Evolutionary conservation across 2,329 filamentous ascomycete genomes (phyloP).

Genomic region (Colletotrichum orchidophilum): DNA sequence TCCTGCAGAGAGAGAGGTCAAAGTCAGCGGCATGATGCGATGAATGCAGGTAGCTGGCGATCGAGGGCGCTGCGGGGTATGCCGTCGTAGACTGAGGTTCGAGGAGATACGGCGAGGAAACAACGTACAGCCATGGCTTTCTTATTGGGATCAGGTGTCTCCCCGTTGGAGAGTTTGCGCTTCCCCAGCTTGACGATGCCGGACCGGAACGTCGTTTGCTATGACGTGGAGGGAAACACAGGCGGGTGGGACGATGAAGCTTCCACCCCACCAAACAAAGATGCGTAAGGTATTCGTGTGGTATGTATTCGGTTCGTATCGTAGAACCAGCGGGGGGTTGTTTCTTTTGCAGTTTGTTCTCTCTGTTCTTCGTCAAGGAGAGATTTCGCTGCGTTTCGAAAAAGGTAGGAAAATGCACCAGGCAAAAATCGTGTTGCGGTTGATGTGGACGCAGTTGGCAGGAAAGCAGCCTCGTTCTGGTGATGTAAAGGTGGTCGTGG

Average conservation of each 20-base stretch:
- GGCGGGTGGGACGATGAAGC: constrained; percentile 39
- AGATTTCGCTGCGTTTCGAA: constrained; percentile 32
- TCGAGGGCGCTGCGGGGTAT: constrained; percentile 11
- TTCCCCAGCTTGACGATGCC: constrained; percentile 67
- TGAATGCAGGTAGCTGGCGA: neutral
- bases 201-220: constrained; percentile 9
- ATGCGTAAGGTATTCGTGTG: constrained; percentile 21
- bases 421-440: constrained; percentile 22
- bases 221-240: constrained; percentile 35
- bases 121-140: constrained; percentile 68
- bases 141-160: constrained; percentile 65
- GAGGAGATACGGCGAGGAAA: constrained; percentile 33
- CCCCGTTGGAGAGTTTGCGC: constrained; percentile 72
- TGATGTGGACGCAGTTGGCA: constrained; percentile 14
- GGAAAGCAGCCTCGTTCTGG: constrained; percentile 24
- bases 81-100: neutral
- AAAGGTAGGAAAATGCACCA: constrained; percentile 14
- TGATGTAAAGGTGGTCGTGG: constrained; percentile 30
- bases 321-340: neutral
- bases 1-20: constrained; percentile 47
- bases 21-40: constrained; percentile 29
- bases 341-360: too few species aligned
- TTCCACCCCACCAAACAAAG: constrained; percentile 44
- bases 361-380: constrained; percentile 35
- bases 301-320: neutral